Evolutionary conservation across 352 stramenopile genomes (phyloP).

Genomic region (Phytopythium boreale): DNA sequence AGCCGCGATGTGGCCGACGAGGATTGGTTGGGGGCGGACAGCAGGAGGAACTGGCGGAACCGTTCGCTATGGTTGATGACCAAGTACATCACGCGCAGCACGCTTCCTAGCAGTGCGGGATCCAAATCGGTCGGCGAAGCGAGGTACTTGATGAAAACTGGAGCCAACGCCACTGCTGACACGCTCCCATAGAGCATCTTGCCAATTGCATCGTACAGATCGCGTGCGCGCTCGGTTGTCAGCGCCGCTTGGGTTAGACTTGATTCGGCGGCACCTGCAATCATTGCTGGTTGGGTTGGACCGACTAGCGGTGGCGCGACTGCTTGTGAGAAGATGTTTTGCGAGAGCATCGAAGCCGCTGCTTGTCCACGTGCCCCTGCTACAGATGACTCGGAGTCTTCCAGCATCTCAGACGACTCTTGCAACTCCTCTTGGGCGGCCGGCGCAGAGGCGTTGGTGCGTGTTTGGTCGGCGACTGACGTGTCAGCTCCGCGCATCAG

Average conservation of each 20-base stretch:
- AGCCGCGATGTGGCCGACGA: neutral
- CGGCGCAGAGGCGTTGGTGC: neutral
- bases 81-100: slow-evolving; percentile 47
- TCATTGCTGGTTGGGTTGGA: neutral
- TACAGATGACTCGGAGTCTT: neutral
- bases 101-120: slow-evolving; percentile 34
- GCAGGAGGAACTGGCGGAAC: slow-evolving; percentile 51
- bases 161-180: slow-evolving; percentile 34
- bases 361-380: neutral
- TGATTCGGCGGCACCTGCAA: slow-evolving; percentile 9
- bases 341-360: slow-evolving; percentile 26
- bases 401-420: neutral
- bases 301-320: slow-evolving; percentile 21
- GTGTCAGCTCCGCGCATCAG: slow-evolving; percentile 20
- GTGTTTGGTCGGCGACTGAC: neutral
- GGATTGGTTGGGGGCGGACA: slow-evolving; percentile 10
- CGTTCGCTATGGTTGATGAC: slow-evolving; percentile 46
- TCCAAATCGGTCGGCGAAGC: slow-evolving; percentile 36
- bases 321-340: slow-evolving; percentile 62
- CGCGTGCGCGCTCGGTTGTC: slow-evolving; percentile 29
- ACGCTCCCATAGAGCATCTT: slow-evolving; percentile 47
- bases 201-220: slow-evolving; percentile 52
- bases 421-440: neutral
- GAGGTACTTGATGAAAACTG: slow-evolving; percentile 55
- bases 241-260: slow-evolving; percentile 31